Base-by-base conservation (phyloP, 2,329 filamentous ascomycete genomes). In the Thermothelomyces thermophilus region DNA sequence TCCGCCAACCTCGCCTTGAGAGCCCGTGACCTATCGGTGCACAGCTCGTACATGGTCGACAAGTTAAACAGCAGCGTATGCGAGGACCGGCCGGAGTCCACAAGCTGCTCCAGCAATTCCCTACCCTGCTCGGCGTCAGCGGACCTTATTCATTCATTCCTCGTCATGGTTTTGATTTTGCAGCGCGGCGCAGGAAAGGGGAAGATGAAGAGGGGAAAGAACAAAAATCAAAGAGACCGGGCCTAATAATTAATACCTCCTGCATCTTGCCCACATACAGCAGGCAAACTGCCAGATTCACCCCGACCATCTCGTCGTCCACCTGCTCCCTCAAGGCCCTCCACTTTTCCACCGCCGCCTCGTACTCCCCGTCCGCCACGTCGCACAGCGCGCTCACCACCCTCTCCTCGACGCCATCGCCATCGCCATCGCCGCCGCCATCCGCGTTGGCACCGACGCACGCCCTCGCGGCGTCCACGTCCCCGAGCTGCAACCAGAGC, bases 41-140 rank as follows among this genome's bases (percentile, higher is more conserved):
- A 93, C 7, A 97, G 75, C 68, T 97, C 93, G 64, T 95, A 97
- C 60, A 95, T 80, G 0, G 91, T 97, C 10, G 84, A 82, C 11
- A 98, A 68, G 64, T 97, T 97, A 69, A 96, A 95, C 0, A 94
- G 79, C 2, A 95, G 70, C 0, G 87, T 87, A 55, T 87, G 83
- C 51, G 91, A 96, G 0, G 81, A 79, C 35, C 80, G 72, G 1
- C 82, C 79, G 0, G 72, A 65, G 3, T 80, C 73, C 0, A 90
- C 73, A 10, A 94, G 69, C 0, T 70, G 68, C 60, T 91, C 84
- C 3, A 96, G 71, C 1, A 87, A 68, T 11, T 73, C 67, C 13
- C 80, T 80, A 1, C 87, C 86, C 75, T 87, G 52, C 2, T 34
- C 41, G 36, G 36, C 19, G 52, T 70, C 45, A 67, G 63, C n/a